Evolutionary conservation across 2,329 filamentous ascomycete genomes (phyloP), one percentile per base, ranked within the genome.

Genomic region (Phaeosphaeriaceae sp.): DNA sequence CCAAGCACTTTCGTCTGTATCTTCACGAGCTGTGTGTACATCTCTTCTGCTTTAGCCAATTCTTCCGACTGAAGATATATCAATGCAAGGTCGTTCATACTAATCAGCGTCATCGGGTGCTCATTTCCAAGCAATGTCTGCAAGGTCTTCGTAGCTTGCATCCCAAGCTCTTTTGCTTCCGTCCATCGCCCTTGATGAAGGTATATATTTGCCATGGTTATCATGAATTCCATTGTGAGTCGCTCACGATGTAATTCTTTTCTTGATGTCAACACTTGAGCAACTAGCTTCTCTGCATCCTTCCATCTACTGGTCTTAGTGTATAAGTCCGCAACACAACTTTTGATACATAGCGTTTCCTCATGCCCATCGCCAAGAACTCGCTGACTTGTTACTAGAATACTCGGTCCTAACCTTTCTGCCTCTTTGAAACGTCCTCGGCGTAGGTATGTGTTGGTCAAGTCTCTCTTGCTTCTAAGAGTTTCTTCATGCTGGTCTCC

Each of bases 31-130:
- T n/a, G 35, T 3, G 15, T 40, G 5, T 40, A n/a, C 47, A 49
- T 30, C 47, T 30, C 47, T 49, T 49, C 47, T 26, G 47, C 47
- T 19, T 49, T 21, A 2, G 10, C 35, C 40, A 22, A 17, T 3
- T 32, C 17, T 10, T 23, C 40, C 30, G 43, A 32, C 23, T 46
- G 8, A 10, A 17, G 19, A 13, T 24, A n/a, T 28, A 35, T 53
- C 13, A 44, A n/a, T 30, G 35, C 51, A 3, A 53, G 21, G 22
- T 46, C 26, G 23, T 43, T 24, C 51, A 53, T 53, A n/a, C 35
- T 46, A 3, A 10, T n/a, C 40, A 53, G 35, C 35, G 51, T 53
- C 6, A 3, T 9, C 1, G 51, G 51, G 19, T 53, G 21, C 21
- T 53, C 40, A 8, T n/a, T 22, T 32, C 51, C 51, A 8, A 44